Base-by-base conservation (phyloP, 306 rosid genomes). In the Coriaria nepalensis region DNA sequence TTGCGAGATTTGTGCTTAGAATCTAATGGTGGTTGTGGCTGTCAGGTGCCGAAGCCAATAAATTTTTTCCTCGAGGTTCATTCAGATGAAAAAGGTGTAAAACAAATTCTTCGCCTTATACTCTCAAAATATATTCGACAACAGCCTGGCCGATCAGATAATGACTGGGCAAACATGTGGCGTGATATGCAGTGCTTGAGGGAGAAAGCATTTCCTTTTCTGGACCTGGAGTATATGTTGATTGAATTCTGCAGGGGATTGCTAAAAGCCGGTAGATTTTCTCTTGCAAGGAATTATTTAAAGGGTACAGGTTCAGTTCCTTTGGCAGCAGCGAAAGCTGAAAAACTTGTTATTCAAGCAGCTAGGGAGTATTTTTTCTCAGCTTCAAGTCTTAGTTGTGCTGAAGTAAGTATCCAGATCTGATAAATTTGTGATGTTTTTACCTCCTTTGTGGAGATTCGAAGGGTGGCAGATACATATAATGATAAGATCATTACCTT, bases 111-210 rank as follows among this genome's bases (percentile, higher is more conserved):
- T 60, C 96, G 98, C 65, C 98, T 90, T 62, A 79, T 82, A 65
- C 87, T 85, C 49, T 90, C 98, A 48, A 90, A 90, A 55, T 90
- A 81, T 67, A 67, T 75, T 55, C 95, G 98, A 55, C 95, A 75
- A 67, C 95, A 85, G 62, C 90, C 92, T 60, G 72, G 82, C 43
- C 87, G 78, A 41, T 75, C 94, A 34, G 98, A 90, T 65, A 85
- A 71, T 74, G 98, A 90, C 63, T 90, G 98, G 98, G 93, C 98
- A 55, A 79, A 60, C 73, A 75, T 90, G 94, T 90, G 98, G 98
- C 94, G 81, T 59, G 98, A 90, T 67, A 79, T 90, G 93, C 87
- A 60, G 66, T 79, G 74, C 66, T 67, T 82, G 60, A 79, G 85
- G 78, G 98, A 90, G 49, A 90, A 79, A 61, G 81, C 93, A 56